A percentile compares a stretch with the other conserved stretches of the same genome.
Conservation (phyloP, 2,329 filamentous ascomycete species). For the Neonectria magnoliae region DNA sequence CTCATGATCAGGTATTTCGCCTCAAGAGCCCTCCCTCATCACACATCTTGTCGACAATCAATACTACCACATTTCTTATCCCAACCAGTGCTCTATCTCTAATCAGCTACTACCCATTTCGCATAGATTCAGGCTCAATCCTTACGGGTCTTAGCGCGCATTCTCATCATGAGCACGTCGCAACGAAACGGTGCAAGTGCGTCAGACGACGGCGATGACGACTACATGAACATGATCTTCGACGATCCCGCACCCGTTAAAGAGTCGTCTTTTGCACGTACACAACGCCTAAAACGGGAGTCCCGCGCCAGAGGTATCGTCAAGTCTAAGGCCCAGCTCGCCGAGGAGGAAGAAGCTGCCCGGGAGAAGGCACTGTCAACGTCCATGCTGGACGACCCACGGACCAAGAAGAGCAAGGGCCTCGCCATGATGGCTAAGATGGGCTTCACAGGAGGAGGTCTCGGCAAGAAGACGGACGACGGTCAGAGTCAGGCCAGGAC, state of each 20-base stretch:
- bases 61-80: not conserved
- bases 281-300: constrained; percentile 65
- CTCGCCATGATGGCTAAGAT: constrained; percentile 97
- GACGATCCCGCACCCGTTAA: constrained; percentile 68
- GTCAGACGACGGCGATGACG: constrained; percentile 78
- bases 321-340: constrained; percentile 85
- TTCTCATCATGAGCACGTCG: constrained; percentile 21
- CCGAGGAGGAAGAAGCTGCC: constrained; percentile 75
- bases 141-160: not conserved
- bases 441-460: constrained; percentile 82
- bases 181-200: constrained; percentile 26
- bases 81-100: not conserved
- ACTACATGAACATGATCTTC: constrained; percentile 98
- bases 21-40: not conserved
- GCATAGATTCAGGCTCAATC: not conserved
- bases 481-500: constrained; percentile 49
- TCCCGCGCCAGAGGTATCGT: constrained; percentile 73
- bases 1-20: not conserved
- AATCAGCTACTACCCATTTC: not conserved
- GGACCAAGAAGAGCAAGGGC: constrained; percentile 78
- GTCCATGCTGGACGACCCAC: constrained; percentile 71
- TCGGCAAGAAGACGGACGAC: constrained; percentile 70
- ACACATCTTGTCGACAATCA: not conserved
- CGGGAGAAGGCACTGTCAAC: constrained; percentile 80
- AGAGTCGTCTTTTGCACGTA: constrained; percentile 66